Evolutionary conservation across 2,329 filamentous ascomycete genomes (phyloP), one percentile per base, ranked within the genome.

Genomic region (Ascochyta clinopodiicola): DNA sequence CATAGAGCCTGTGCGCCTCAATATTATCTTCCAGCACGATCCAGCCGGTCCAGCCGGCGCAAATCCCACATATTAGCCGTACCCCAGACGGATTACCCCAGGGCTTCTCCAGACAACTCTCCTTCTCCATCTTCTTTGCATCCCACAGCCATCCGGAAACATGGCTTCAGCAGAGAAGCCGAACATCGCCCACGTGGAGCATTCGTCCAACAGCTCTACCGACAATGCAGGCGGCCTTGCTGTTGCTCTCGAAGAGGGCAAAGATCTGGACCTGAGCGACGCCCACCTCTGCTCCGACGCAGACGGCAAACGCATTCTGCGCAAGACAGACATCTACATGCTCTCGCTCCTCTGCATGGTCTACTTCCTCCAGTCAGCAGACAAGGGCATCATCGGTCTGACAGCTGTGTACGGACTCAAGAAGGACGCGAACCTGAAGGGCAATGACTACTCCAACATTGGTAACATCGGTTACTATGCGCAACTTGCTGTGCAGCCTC

Each of bases 351-450:
- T 67, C 24, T 65, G 62, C 42, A 63, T 65, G 64, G 64, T 67
- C 15, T 67, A 67, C 32, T 67, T 67, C 27, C 56, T 67, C 4
- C 64, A 67, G 19, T 64, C 62, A 1, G 63, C 63, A 15, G 85
- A 87, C 67, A 87, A 87, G 64, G 80, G 80, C 1, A 66, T 69
- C 27, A 63, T 70, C 64, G 53, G 69, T 49, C 42, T 82, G 81
- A 84, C 84, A 0, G 77, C 82, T 8, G 82, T 86, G 0, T 86
- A 86, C 58, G 84, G 32, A 80, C 77, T 3, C 82, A 58, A 55
- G 12, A 54, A 34, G 12, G 64, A 67, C 10, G 62, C 64, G 9
- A 48, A 78, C 8, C 74, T 82, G 6, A 58, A 66, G 2, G 80
- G 79, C 29, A 73, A 78, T 43, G 67, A 81, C 57, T 82, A 82